These are phyloP conservation scores for Boletus smithii DNA, from an alignment of 1,284 basidiomycete species.

Conservation along the genomic window DNA sequence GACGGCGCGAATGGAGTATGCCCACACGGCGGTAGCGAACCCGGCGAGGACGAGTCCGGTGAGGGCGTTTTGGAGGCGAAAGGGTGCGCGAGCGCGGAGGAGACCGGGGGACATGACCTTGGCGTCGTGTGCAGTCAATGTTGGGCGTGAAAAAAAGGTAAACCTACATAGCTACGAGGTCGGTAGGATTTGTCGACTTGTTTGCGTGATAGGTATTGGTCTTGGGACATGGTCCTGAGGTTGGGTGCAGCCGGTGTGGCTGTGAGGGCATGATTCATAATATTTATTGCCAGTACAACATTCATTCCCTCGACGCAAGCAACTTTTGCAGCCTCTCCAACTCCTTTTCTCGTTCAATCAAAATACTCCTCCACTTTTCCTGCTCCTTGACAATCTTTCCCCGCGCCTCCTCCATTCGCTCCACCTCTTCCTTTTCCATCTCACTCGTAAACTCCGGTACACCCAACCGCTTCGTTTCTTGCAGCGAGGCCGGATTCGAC, in stretches of 20 bases:
- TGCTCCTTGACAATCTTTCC: slow-evolving; percentile 66
- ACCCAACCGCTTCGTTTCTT: slow-evolving; percentile 58
- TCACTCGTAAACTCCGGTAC: slow-evolving; percentile 76
- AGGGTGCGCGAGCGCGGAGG: slow-evolving; percentile 83
- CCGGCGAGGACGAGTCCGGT: slow-evolving; percentile 71
- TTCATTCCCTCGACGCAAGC: slow-evolving; percentile 15
- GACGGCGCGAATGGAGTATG: slow-evolving; percentile 90
- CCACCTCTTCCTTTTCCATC: slow-evolving; percentile 86
- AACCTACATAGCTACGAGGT: slow-evolving; percentile 39
- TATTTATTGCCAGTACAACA: too few relatives aligned
- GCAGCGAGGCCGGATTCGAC: slow-evolving; percentile 58
- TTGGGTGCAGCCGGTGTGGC: slow-evolving; percentile 11
- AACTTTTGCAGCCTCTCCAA: slow-evolving; percentile 56
- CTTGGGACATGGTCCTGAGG: slow-evolving; percentile 18
- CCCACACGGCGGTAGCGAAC: slow-evolving; percentile 85
- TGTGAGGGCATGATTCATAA: too few relatives aligned
- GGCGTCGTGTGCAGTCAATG: not conserved
- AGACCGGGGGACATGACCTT: slow-evolving; percentile 85
- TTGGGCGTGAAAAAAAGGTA: not conserved
- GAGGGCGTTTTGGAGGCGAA: slow-evolving; percentile 73
- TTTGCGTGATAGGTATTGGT: slow-evolving; percentile 38
- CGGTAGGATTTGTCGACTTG: slow-evolving; percentile 39
- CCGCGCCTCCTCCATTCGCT: slow-evolving; percentile 75
- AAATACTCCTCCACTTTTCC: slow-evolving; percentile 51
- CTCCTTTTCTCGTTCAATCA: slow-evolving; percentile 76